Evolutionary conservation across 2,329 filamentous ascomycete genomes (phyloP).

Genomic region (Fusarium tjaetaba): DNA sequence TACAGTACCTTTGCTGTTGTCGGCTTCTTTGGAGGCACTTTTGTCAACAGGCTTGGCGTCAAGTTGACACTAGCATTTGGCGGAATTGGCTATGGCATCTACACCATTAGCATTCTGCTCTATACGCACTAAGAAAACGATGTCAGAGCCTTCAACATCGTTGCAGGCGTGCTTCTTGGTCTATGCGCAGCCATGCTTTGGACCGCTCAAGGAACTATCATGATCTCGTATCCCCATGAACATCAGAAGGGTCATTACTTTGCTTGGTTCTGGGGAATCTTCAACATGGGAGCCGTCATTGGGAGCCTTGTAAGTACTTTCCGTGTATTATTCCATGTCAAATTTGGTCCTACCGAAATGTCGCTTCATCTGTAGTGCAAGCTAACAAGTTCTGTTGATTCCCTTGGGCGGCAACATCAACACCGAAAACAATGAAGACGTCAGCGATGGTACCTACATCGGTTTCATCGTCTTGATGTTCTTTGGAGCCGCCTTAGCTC

Average conservation of each 20-base stretch:
- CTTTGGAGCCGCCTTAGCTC: slow-evolving; percentile 73
- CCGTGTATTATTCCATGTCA: too few species aligned
- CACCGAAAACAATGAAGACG: slow-evolving; percentile 43
- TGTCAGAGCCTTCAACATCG: slow-evolving; percentile 57
- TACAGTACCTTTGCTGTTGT: slow-evolving; percentile 75
- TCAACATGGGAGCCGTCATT: slow-evolving; percentile 90
- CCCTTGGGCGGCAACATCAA: slow-evolving; percentile 44
- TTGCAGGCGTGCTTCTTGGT: slow-evolving; percentile 79
- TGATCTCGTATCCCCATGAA: slow-evolving; percentile 90
- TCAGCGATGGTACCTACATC: slow-evolving; percentile 82
- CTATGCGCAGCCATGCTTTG: slow-evolving; percentile 82
- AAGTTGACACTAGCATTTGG: slow-evolving; percentile 74
- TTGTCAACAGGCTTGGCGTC: slow-evolving; percentile 79
- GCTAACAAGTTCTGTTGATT: slow-evolving; percentile 52
- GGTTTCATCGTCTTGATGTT: slow-evolving; percentile 86
- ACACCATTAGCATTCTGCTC: slow-evolving; percentile 71
- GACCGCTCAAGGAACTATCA: slow-evolving; percentile 85
- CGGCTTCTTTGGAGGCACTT: slow-evolving; percentile 76
- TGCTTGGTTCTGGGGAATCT: slow-evolving; percentile 93
- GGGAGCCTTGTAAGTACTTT: slow-evolving; percentile 66
- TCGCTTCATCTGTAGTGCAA: too few species aligned
- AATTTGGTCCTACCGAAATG: too few species aligned
- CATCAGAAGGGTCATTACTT: slow-evolving; percentile 87
- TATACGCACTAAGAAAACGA: slow-evolving; percentile 67
- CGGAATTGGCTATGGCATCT: slow-evolving; percentile 79